Evolutionary conservation across 2,329 filamentous ascomycete genomes (phyloP), one percentile per base, ranked within the genome.

Genomic region (Alternaria longipes): DNA sequence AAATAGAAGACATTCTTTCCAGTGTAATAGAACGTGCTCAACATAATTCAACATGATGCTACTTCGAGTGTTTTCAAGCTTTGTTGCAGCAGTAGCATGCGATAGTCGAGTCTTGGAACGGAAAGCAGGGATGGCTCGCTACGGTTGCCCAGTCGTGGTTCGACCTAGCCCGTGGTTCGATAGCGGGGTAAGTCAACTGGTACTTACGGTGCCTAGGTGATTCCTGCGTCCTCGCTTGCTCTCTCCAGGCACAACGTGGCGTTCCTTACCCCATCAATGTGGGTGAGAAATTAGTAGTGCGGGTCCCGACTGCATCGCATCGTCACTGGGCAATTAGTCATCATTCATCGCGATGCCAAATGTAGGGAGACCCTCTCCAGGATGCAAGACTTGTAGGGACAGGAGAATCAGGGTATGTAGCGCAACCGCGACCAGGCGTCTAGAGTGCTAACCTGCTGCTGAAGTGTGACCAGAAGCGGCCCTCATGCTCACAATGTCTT

Each of bases 401-500:
- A 65, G 73, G 49, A 77, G 75, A 49, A 67, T 76, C 46, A 75
- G 75, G 60, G 74, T 76, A 62, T 32, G 38, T 30, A 41, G 40
- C n/a, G 20, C 52, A 38, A 16, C 12, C 44, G 36, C 28, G 6
- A 30, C 8, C 36, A 41, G 34, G 26, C 24, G 12, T n/a, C 36
- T 20, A 18, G 36, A 5, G n/a, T 26, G n/a, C 50, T 52, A 20
- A 40, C 20, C n/a, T 20, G 36, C 16, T 41, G 12, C 8, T 30
- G 7, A 30, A 77, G 74, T 78, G 75, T 56, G 75, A 78, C 46
- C 71, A 70, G 42, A 72, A 73, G 53, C 68, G 72, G 24, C 75
- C 74, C 30, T 73, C 74, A 11, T 78, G 75, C 54, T 65, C 69
- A 6, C 74, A 77, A 69, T 78, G 75, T 46, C 62, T 74, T 14